A percentile compares a stretch with the other conserved stretches of the same genome.
phyloP scores from a whole-genome alignment of 106 monocot genomes.

The Apostasia ramifera region DNA sequence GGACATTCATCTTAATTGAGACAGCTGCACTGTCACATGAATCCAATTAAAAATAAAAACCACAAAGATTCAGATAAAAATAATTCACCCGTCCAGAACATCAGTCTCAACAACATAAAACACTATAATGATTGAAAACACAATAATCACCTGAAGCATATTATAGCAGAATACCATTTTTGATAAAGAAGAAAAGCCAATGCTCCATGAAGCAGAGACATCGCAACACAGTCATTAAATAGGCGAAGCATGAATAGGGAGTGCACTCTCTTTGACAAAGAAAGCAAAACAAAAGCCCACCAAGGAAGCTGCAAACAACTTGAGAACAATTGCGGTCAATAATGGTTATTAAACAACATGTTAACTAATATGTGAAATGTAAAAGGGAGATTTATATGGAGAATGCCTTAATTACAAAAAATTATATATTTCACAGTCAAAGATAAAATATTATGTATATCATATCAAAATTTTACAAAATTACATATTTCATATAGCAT shows the following conservation, averaged over 20 bases:
- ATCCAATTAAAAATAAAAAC: not conserved
- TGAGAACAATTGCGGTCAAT: not conserved
- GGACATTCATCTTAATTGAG: slow-evolving; percentile 97
- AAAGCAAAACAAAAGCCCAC: slow-evolving; percentile 88
- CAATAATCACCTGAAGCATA: slow-evolving; percentile 75
- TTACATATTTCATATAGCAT: no score
- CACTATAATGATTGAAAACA: not conserved
- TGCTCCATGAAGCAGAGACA: slow-evolving; percentile 73
- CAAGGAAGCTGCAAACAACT: slow-evolving; percentile 69
- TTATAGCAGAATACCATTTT: slow-evolving; percentile 73
- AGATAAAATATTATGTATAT: no score
- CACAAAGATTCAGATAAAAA: slow-evolving; percentile 1
- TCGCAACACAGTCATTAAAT: slow-evolving; percentile 97
- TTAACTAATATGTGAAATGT: no score
- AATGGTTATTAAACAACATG: not conserved
- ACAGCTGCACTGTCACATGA: slow-evolving; percentile 67
- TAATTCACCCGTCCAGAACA: no score
- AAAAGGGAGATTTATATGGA: no score
- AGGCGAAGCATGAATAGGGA: slow-evolving; percentile 96
- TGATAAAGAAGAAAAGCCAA: slow-evolving; percentile 54
- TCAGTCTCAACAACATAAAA: not conserved
- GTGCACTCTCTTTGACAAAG: slow-evolving; percentile 90
- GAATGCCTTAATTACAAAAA: no score
- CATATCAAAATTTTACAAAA: no score
- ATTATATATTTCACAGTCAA: no score